These are phyloP conservation scores for Psilocybe azurescens DNA, from an alignment of 768 basidiomycete genomes.

Conservation along the genomic window DNA sequence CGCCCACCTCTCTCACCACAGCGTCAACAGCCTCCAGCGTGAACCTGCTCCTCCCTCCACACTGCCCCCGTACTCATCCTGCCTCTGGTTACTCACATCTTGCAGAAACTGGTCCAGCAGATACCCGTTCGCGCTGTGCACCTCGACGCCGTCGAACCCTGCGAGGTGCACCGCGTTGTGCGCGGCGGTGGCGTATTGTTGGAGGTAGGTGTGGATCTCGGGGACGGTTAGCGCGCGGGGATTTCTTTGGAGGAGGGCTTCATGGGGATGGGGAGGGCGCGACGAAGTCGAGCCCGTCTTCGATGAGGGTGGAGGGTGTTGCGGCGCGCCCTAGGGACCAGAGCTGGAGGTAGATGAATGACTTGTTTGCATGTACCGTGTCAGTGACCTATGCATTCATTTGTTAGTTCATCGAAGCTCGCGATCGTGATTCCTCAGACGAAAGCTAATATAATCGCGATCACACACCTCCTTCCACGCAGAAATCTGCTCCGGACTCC, in stretches of 20 bases:
- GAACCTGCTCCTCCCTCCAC: slow-evolving; percentile 66
- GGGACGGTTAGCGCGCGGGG: slow-evolving; percentile 46
- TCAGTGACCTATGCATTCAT: slow-evolving; percentile 48
- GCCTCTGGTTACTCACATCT: slow-evolving; percentile 56
- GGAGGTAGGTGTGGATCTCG: slow-evolving; percentile 56
- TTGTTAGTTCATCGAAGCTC: too few species aligned
- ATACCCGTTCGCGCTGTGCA: slow-evolving; percentile 52
- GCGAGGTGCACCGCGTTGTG: slow-evolving; percentile 58
- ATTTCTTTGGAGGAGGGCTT: slow-evolving; percentile 3
- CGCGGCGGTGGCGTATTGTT: slow-evolving; percentile 58
- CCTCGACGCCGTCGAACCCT: slow-evolving; percentile 71
- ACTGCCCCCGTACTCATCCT: slow-evolving; percentile 73
- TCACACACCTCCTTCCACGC: slow-evolving; percentile 54
- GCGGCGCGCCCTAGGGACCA: slow-evolving; percentile 57
- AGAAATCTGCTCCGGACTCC: slow-evolving; percentile 50
- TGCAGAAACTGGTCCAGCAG: slow-evolving; percentile 71
- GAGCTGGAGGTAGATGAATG: slow-evolving; percentile 58
- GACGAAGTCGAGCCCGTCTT: slow-evolving; percentile 40
- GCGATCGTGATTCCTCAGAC: not conserved
- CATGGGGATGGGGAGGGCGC: slow-evolving; percentile 37
- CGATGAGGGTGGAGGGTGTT: slow-evolving; percentile 32
- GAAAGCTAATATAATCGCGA: not conserved
- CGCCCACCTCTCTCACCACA: slow-evolving; percentile 56
- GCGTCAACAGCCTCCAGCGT: slow-evolving; percentile 59
- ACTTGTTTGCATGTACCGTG: slow-evolving; percentile 41